These are phyloP conservation scores for Trypanosoma rangeli DNA, from an alignment of 208 protist genomes.

Conservation along the genomic window DNA sequence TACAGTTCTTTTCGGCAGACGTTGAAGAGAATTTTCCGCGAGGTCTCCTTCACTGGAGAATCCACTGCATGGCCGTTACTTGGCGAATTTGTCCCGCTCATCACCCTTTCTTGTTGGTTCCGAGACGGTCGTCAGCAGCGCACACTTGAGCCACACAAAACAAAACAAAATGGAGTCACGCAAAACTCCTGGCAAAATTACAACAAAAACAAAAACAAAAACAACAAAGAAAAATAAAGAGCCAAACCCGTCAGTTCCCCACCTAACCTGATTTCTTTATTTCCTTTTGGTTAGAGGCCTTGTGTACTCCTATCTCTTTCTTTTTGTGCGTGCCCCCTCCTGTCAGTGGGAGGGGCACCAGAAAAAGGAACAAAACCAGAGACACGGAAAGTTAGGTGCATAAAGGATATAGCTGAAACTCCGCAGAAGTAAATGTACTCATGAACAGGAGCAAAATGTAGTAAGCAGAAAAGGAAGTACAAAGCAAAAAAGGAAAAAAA, in stretches of 20 bases:
- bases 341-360: too few species aligned
- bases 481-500: not conserved
- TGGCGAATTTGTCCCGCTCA: not conserved
- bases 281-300: not conserved
- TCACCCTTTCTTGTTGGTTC: not conserved
- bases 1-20: constrained; percentile 87
- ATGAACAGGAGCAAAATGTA: not conserved
- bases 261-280: constrained; percentile 3
- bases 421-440: too few species aligned
- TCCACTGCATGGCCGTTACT: constrained; percentile 19
- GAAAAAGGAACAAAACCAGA: too few species aligned
- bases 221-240: not conserved
- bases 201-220: not conserved
- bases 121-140: not conserved
- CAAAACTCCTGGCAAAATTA: not conserved
- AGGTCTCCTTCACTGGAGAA: constrained; percentile 30
- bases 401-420: too few species aligned
- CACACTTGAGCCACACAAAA: not conserved
- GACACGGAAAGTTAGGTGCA: too few species aligned
- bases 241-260: not conserved
- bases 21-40: constrained; percentile 87
- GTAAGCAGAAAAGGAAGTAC: not conserved
- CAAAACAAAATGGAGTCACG: not conserved
- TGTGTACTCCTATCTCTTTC: too few species aligned
- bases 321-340: not conserved